Base-by-base conservation (phyloP, 768 basidiomycete genomes). In the Trametes elegans region DNA sequence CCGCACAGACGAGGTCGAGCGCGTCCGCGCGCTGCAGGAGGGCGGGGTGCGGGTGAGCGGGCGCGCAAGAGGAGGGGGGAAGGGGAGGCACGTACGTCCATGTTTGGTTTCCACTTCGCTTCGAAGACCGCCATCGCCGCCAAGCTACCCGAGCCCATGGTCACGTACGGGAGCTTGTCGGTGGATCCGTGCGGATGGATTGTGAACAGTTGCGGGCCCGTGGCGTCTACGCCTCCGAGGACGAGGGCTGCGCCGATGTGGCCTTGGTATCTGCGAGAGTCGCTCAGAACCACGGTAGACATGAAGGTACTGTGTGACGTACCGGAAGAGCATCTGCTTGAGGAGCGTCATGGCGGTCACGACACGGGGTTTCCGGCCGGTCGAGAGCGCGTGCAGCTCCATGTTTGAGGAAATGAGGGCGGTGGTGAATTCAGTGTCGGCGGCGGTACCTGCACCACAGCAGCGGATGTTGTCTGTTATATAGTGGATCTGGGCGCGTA, bases 101-200 rank as follows among this genome's bases (percentile, higher is more conserved):
- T 82, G 68, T 89, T 76, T 27, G 90, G 77, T 66, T 75, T 79
- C 94, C 93, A 99, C 18, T 76, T 69, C 49, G 80, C 85, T 71
- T 99, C 97, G 61, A 99, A 98, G 11, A 98, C 88, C 9, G 95
- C 95, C 97, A 99, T 99, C 16, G 97, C 97, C 2, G 97, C 97
- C 48, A 98, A 76, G 65, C 85, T 89, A 57, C 97, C 97, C 2
- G 91, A 94, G 29, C 97, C 97, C 96, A 98, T 98, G 1, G 97
- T 98, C 32, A 99, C 96, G 65, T 95, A 99, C 0, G 97, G 97
- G 19, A 99, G 79, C 72, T 98, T 98, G 76, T 98, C 97, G 0
- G 96, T 98, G 13, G 94, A 97, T 3, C 97, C 97, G 72, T 99
- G 95, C 0, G 97, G 94, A 57, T 88, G 85, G 61, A 99, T 86